phyloP scores from a whole-genome alignment of 768 basidiomycete species.

The Hericium coralloides region DNA sequence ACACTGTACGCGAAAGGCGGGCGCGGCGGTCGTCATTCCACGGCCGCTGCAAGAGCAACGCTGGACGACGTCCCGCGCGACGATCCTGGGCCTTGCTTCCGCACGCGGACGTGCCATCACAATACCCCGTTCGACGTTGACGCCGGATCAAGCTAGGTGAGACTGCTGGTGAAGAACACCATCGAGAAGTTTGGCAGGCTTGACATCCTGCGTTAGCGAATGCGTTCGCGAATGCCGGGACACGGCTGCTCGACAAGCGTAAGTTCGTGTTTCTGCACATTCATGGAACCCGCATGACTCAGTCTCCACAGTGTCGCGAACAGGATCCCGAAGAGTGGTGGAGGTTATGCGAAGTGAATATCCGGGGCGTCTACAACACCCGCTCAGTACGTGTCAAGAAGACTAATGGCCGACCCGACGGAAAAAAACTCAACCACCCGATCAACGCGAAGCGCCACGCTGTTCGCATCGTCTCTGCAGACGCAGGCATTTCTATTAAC shows the following conservation, averaged over 20 bases:
- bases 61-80: conserved; percentile 11
- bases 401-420: background rate
- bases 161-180: conserved; percentile 5
- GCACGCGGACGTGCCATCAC: conserved; percentile 3
- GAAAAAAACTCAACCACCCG: background rate
- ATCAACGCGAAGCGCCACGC: background rate
- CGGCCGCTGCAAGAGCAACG: conserved; percentile 1
- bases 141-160: background rate
- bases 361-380: conserved; percentile 17
- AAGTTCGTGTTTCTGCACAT: background rate
- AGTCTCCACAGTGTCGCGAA: conserved; percentile 6
- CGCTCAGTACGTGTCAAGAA: conserved; percentile 10
- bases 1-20: conserved; percentile 10
- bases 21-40: conserved; percentile 9
- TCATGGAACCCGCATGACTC: no score
- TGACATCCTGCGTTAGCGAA: no score
- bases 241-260: background rate
- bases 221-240: no score
- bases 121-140: conserved; percentile 13
- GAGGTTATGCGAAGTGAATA: conserved; percentile 16
- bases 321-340: conserved; percentile 18
- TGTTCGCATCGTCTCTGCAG: no score
- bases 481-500: no score
- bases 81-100: background rate
- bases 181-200: conserved; percentile 15